These are phyloP conservation scores for Tieghemostelium lacteum DNA, from an alignment of 78 protist genomes.

Conservation along the genomic window DNA sequence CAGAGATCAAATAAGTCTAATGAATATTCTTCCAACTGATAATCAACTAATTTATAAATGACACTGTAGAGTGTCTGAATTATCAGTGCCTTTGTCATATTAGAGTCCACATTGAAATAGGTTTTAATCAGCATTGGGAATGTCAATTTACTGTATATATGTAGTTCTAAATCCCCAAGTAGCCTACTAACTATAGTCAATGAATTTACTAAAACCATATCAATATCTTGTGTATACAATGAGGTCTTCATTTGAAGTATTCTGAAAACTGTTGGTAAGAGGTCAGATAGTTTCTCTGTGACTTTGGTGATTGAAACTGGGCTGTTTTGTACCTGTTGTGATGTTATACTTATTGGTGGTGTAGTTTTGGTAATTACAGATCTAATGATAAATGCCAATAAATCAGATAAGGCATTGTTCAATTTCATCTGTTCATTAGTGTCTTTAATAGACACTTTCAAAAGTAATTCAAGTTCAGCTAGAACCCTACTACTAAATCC, in stretches of 20 bases:
- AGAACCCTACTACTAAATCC: too few relatives aligned
- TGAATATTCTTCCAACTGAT: neutral
- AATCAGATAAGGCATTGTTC: too few relatives aligned
- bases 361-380: neutral
- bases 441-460: too few relatives aligned
- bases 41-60: neutral
- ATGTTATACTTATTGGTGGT: neutral
- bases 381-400: too few relatives aligned
- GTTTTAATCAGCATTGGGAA: neutral
- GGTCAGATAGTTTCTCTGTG: neutral
- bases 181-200: neutral
- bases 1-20: constrained; percentile 10
- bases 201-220: constrained; percentile 5
- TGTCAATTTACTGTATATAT: neutral
- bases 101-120: neutral
- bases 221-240: neutral
- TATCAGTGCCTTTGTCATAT: neutral
- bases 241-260: neutral
- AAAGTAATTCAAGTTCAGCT: too few relatives aligned
- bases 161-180: neutral
- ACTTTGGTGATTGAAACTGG: neutral
- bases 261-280: constrained; percentile 16
- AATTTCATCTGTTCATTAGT: too few relatives aligned
- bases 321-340: neutral
- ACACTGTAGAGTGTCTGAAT: neutral